A percentile compares a stretch with the other conserved stretches of the same genome.
These are phyloP conservation scores for Pythium sukuiense DNA, from an alignment of 352 stramenopile genomes.

Conservation along the genomic window DNA sequence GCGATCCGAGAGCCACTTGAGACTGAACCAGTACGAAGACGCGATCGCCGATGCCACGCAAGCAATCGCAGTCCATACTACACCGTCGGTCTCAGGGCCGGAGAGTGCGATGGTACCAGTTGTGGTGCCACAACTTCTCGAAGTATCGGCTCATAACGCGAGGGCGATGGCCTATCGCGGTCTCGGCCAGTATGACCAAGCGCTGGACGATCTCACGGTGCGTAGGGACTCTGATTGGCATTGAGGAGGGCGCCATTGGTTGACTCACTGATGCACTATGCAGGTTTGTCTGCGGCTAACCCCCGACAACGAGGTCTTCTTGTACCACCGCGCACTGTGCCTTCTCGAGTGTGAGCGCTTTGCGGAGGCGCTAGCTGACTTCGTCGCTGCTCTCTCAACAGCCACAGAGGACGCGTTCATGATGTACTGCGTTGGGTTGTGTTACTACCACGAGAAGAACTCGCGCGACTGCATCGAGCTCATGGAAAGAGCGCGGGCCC, in stretches of 20 bases:
- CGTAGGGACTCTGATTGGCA: background rate
- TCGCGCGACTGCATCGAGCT: slow-evolving; percentile 46
- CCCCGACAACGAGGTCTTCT: slow-evolving; percentile 59
- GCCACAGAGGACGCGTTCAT: slow-evolving; percentile 31
- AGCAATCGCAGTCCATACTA: slow-evolving; percentile 11
- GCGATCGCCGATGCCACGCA: slow-evolving; percentile 46
- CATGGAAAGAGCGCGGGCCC: slow-evolving; percentile 30
- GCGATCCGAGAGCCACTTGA: slow-evolving; percentile 45
- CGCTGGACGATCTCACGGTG: slow-evolving; percentile 62
- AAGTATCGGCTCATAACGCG: slow-evolving; percentile 51
- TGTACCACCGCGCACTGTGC: slow-evolving; percentile 64
- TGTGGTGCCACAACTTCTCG: slow-evolving; percentile 5
- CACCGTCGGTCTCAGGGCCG: background rate
- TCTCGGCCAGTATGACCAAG: slow-evolving; percentile 54
- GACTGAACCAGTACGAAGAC: slow-evolving; percentile 42
- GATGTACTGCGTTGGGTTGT: slow-evolving; percentile 66
- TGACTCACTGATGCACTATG: background rate
- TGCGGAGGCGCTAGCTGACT: slow-evolving; percentile 47
- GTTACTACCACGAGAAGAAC: slow-evolving; percentile 56
- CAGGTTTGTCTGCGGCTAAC: slow-evolving; percentile 42
- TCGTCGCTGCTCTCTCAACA: slow-evolving; percentile 42
- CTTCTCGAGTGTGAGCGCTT: slow-evolving; percentile 55
- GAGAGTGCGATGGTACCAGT: slow-evolving; percentile 21
- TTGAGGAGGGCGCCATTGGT: too few species aligned
- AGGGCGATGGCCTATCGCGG: slow-evolving; percentile 57